A percentile compares a stretch with the other conserved stretches of the same genome.
These are phyloP conservation scores for Yamadazyma sp. DNA, from an alignment of 1,139 yeast genomes.

Conservation along the genomic window DNA sequence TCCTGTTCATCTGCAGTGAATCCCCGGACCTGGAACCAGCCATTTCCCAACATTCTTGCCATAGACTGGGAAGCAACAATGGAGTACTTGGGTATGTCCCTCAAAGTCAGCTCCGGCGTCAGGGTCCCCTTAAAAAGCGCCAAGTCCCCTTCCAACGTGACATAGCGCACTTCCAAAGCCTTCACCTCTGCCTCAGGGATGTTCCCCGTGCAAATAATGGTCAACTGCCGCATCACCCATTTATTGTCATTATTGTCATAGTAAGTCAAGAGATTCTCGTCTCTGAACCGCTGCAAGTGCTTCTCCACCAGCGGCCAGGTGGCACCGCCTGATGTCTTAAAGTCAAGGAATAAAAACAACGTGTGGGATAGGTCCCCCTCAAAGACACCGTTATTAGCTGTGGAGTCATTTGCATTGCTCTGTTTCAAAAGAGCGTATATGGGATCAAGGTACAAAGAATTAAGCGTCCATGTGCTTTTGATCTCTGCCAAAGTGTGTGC, in stretches of 20 bases:
- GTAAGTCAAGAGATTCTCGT: conserved; percentile 32
- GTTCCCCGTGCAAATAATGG: conserved; percentile 42
- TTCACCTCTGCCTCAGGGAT: conserved; percentile 31
- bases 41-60: conserved; percentile 25
- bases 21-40: conserved; percentile 7
- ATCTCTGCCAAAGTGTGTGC: conserved; percentile 60
- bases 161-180: conserved; percentile 27
- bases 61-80: conserved; percentile 37
- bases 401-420: conserved; percentile 29
- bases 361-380: conserved; percentile 38
- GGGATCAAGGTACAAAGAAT: conserved; percentile 54
- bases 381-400: conserved; percentile 27
- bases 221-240: conserved; percentile 33
- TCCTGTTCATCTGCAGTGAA: conserved; percentile 22
- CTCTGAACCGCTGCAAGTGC: conserved; percentile 32
- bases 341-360: conserved; percentile 41
- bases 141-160: conserved; percentile 40
- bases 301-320: conserved; percentile 33
- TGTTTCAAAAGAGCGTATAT: conserved; percentile 46
- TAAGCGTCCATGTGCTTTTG: conserved; percentile 43
- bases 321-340: conserved; percentile 32
- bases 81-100: conserved; percentile 22
- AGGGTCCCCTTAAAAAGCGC: conserved; percentile 17
- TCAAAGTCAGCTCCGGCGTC: conserved; percentile 11
- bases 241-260: conserved; percentile 25